Evolutionary conservation across 108 stramenopile genomes (phyloP).

Genomic region (Bacterosira constricta): DNA sequence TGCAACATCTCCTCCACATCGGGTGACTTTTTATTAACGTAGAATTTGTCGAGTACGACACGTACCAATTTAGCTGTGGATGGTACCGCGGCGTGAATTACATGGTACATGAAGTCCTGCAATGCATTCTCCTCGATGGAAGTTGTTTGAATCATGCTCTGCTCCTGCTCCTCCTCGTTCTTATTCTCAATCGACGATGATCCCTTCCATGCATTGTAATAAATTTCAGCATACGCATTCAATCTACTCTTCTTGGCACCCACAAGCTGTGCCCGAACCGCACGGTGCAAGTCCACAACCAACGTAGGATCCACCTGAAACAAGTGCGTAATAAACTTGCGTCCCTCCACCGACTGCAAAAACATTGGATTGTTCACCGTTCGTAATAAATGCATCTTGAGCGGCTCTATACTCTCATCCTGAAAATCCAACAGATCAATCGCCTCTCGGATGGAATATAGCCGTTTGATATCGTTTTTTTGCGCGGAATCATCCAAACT

Average conservation of each 20-base stretch:
- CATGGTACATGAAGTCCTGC: conserved; percentile 83
- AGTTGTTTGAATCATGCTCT: not conserved
- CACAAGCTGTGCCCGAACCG: conserved; percentile 68
- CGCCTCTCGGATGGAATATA: conserved; percentile 74
- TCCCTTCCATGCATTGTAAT: conserved; percentile 85
- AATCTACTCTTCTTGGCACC: conserved; percentile 64
- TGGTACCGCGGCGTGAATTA: conserved; percentile 62
- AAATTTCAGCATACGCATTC: conserved; percentile 83
- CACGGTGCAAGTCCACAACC: conserved; percentile 66
- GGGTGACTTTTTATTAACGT: conserved; percentile 72
- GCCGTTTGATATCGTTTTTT: conserved; percentile 79
- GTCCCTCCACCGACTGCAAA: conserved; percentile 67
- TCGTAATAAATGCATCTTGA: conserved; percentile 63
- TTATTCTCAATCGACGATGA: conserved; percentile 21
- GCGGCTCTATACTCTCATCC: conserved; percentile 69
- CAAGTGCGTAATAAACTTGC: conserved; percentile 73
- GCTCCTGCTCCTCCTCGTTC: conserved; percentile 21
- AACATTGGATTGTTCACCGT: conserved; percentile 77
- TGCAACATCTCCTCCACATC: conserved; percentile 84
- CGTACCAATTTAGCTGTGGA: conserved; percentile 46
- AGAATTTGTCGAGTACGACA: conserved; percentile 68
- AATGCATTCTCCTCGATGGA: conserved; percentile 82
- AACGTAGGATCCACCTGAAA: conserved; percentile 72
- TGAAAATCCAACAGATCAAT: conserved; percentile 84
- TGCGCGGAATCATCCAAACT: conserved; percentile 51